A percentile compares a stretch with the other conserved stretches of the same genome.
phyloP scores from a whole-genome alignment of 163 green algal species.

The Coccomyxa subellipsoidea region DNA sequence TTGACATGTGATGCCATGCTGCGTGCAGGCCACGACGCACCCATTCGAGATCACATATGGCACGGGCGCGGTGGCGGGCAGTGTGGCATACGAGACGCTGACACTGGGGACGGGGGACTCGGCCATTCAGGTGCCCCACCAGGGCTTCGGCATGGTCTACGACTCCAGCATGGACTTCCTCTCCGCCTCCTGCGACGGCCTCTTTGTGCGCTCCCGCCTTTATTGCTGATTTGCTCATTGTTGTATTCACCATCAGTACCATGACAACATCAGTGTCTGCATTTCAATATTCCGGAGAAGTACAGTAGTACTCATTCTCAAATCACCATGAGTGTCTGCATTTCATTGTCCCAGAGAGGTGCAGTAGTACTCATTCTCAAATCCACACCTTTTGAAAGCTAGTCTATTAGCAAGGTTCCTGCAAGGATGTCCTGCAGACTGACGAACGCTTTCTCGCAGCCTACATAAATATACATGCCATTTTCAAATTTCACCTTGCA shows the following conservation, averaged over 20 bases:
- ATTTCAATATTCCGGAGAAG: too few species aligned
- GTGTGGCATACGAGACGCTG: constrained; percentile 15
- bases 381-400: neutral
- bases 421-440: neutral
- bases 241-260: too few species aligned
- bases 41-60: constrained; percentile 20
- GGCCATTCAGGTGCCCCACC: neutral
- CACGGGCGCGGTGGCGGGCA: constrained; percentile 14
- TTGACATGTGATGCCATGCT: neutral
- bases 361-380: too few species aligned
- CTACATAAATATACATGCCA: neutral
- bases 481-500: too few species aligned
- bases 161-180: constrained; percentile 17
- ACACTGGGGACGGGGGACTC: neutral
- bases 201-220: constrained; percentile 15
- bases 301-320: too few species aligned
- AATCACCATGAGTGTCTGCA: too few species aligned
- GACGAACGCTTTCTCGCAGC: neutral
- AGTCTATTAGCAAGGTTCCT: neutral
- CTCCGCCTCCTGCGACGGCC: constrained; percentile 23
- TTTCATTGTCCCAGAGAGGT: too few species aligned
- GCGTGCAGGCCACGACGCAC: constrained; percentile 1
- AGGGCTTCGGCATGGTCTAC: constrained; percentile 19
- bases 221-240: neutral
- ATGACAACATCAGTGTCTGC: too few species aligned